phyloP scores from a whole-genome alignment of 2,329 filamentous ascomycete genomes.

The Trichoderma brevicompactum region DNA sequence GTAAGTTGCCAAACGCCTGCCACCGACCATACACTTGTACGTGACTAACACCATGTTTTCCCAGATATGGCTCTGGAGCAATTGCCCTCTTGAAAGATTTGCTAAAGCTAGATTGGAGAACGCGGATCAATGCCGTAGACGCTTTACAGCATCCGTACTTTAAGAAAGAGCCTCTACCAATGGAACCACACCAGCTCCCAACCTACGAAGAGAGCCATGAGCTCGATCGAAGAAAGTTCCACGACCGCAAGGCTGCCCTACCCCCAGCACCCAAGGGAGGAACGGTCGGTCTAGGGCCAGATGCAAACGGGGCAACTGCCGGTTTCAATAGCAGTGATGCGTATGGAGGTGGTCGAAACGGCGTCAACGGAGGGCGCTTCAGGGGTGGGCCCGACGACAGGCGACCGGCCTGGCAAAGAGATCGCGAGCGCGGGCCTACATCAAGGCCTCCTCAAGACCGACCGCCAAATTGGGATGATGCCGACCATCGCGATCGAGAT shows the following conservation, averaged over 20 bases:
- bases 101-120: constrained; percentile 85
- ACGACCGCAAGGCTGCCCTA: constrained; percentile 80
- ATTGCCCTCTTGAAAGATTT: constrained; percentile 82
- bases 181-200: constrained; percentile 84
- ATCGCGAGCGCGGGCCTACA: constrained; percentile 56
- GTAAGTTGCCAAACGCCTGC: constrained; percentile 45
- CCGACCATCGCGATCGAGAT: constrained; percentile 50
- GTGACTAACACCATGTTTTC: constrained; percentile 31
- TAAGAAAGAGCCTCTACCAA: constrained; percentile 74
- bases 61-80: constrained; percentile 68
- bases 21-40: neutral
- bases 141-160: constrained; percentile 94
- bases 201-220: constrained; percentile 94
- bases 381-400: constrained; percentile 51
- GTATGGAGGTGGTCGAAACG: constrained; percentile 52
- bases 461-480: constrained; percentile 41
- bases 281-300: constrained; percentile 77
- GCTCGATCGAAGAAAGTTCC: constrained; percentile 88
- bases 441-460: constrained; percentile 53
- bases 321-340: constrained; percentile 58
- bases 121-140: constrained; percentile 89
- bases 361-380: constrained; percentile 53
- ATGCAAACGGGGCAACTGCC: constrained; percentile 51
- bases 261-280: constrained; percentile 92
- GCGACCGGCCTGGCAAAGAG: constrained; percentile 59